phyloP scores from a whole-genome alignment of 441 rosid species.

The Dalechampia spathulata region DNA sequence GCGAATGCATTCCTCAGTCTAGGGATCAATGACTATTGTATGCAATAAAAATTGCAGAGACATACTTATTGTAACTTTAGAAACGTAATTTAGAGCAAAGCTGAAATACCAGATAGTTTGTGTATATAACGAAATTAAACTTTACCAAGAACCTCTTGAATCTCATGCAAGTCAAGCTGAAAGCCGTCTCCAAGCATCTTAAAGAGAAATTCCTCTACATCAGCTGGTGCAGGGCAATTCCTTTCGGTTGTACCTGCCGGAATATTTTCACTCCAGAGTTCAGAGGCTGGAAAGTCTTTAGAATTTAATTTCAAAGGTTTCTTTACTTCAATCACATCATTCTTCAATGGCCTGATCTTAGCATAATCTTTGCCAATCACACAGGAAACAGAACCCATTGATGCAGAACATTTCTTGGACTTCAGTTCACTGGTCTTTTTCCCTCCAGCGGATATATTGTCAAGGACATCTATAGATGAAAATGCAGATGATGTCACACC shows the following conservation, averaged over 20 bases:
- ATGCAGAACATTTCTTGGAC: conserved; percentile 28
- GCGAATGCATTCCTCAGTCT: neutral
- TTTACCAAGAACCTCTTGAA: conserved; percentile 47
- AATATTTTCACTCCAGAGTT: conserved; percentile 29
- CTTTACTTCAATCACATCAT: conserved; percentile 23
- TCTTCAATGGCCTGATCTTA: conserved; percentile 24
- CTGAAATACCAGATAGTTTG: conserved; percentile 1
- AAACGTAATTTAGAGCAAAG: neutral
- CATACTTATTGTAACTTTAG: neutral
- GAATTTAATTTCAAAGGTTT: conserved; percentile 47
- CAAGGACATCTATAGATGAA: conserved; percentile 8
- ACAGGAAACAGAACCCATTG: conserved; percentile 44
- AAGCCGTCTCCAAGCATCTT: conserved; percentile 57
- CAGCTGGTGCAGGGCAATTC: conserved; percentile 19
- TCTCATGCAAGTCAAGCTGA: conserved; percentile 39
- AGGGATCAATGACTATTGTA: neutral
- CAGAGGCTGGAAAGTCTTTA: conserved; percentile 32
- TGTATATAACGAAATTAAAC: conserved; percentile 9
- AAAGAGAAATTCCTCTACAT: conserved; percentile 40
- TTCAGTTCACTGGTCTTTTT: conserved; percentile 16
- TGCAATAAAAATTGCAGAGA: neutral
- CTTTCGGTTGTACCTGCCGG: conserved; percentile 10
- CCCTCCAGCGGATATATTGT: conserved; percentile 9
- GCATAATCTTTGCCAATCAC: conserved; percentile 41
- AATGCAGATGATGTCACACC: conserved; percentile 7